Conservation (phyloP, 352 stramenopile species). For the Pythium dissimile region DNA sequence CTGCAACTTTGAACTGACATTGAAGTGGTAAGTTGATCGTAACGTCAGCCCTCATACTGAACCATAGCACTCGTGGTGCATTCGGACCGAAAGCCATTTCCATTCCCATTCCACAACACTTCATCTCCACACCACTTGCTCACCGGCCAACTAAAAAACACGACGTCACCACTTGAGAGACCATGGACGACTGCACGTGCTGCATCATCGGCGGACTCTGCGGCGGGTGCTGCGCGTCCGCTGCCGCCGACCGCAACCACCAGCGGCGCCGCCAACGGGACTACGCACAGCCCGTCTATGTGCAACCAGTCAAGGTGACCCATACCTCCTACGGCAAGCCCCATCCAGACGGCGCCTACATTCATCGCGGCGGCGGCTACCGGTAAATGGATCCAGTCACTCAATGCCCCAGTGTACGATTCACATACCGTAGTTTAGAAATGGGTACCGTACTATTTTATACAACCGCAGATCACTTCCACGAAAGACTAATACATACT, state of each 20-base stretch:
- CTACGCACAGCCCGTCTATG: conserved; percentile 2
- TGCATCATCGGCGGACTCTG: conserved; percentile 2
- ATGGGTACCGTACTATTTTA: too few relatives aligned
- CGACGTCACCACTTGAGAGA: too few relatives aligned
- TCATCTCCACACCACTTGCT: background rate
- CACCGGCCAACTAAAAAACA: too few relatives aligned
- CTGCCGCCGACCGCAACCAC: background rate
- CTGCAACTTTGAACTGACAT: background rate
- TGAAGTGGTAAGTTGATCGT: background rate
- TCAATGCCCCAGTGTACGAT: too few relatives aligned
- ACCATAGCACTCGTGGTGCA: background rate
- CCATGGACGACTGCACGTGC: conserved; percentile 5
- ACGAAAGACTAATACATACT: too few relatives aligned
- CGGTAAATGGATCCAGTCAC: too few relatives aligned
- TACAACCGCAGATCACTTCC: too few relatives aligned
- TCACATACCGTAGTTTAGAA: too few relatives aligned
- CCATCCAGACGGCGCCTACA: too few relatives aligned
- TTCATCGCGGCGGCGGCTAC: too few relatives aligned
- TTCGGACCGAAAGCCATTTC: background rate
- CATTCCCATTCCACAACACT: background rate
- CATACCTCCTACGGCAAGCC: too few relatives aligned
- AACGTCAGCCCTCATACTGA: background rate
- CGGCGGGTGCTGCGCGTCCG: background rate
- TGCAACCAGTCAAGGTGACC: conserved; percentile 10
- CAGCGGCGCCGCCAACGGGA: background rate